Evolutionary conservation across 192 early-diverging fungal species (phyloP).

Genomic region (Pecoramyces ruminantium): DNA sequence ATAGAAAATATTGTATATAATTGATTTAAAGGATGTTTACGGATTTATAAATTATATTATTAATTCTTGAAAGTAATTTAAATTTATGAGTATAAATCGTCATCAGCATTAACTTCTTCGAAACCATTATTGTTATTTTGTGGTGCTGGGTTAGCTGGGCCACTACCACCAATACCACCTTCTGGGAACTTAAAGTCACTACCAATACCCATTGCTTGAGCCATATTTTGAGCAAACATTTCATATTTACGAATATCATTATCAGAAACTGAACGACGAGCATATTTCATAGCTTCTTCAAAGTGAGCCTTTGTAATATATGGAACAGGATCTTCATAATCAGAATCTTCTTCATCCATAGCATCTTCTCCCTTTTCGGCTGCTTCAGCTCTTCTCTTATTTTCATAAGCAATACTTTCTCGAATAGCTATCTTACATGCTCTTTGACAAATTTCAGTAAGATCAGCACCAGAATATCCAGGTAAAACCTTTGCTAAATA

Average conservation of each 20-base stretch:
- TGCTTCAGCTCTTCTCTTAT: constrained; percentile 50
- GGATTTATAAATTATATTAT: too few relatives aligned
- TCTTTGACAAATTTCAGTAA: constrained; percentile 97
- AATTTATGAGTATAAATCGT: constrained; percentile 66
- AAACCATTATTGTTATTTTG: constrained; percentile 22
- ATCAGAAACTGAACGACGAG: constrained; percentile 85
- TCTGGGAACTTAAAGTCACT: constrained; percentile 88
- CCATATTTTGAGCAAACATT: constrained; percentile 97
- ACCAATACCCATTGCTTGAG: constrained; percentile 86
- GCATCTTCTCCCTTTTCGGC: constrained; percentile 42
- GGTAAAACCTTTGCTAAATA: constrained; percentile 77
- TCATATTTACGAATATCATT: constrained; percentile 97
- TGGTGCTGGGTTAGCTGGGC: background rate
- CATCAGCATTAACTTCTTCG: constrained; percentile 43
- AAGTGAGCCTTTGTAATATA: constrained; percentile 89
- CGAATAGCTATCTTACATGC: constrained; percentile 94
- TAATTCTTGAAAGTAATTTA: background rate
- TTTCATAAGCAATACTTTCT: constrained; percentile 82
- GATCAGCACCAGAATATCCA: constrained; percentile 94
- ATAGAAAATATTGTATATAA: too few relatives aligned
- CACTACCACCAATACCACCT: constrained; percentile 24
- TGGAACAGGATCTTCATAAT: constrained; percentile 59
- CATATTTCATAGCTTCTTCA: constrained; percentile 97
- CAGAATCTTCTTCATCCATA: constrained; percentile 54
- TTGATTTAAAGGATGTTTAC: too few relatives aligned